A percentile compares a stretch with the other conserved stretches of the same genome.
Conservation (phyloP, 2,329 filamentous ascomycete species). For the Xylaria hypoxylon region DNA sequence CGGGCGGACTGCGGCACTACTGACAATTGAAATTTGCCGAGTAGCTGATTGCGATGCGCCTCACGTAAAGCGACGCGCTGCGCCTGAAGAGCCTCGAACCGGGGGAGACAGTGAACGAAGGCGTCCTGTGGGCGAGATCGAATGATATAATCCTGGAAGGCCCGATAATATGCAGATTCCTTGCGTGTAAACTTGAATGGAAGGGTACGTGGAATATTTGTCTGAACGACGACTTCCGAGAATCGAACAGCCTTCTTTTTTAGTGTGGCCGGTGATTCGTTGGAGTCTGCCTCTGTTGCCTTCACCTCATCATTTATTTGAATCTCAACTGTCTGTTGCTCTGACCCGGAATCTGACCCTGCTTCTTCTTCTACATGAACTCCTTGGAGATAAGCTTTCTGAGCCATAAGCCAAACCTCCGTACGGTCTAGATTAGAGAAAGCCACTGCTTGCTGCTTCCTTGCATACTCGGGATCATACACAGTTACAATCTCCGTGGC, state of each 20-base stretch:
- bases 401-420: constrained; percentile 85
- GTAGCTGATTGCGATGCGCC: constrained; percentile 81
- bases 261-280: constrained; percentile 44
- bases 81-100: constrained; percentile 89
- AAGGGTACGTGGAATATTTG: constrained; percentile 61
- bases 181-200: constrained; percentile 65
- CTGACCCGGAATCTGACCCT: constrained; percentile 51
- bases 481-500: constrained; percentile 75
- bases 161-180: constrained; percentile 88
- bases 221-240: constrained; percentile 64
- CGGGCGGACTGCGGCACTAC: constrained; percentile 75
- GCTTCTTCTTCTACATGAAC: constrained; percentile 66
- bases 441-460: constrained; percentile 77
- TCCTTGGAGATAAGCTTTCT: constrained; percentile 79
- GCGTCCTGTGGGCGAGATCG: constrained; percentile 76
- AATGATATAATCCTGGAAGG: constrained; percentile 80
- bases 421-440: constrained; percentile 85
- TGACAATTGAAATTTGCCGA: constrained; percentile 85
- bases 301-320: constrained; percentile 49
- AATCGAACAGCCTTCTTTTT: constrained; percentile 83
- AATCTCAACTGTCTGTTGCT: constrained; percentile 53
- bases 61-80: constrained; percentile 79
- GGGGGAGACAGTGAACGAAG: constrained; percentile 84
- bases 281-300: constrained; percentile 44
- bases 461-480: constrained; percentile 80